A percentile compares a stretch with the other conserved stretches of the same genome.
phyloP scores from a whole-genome alignment of 768 basidiomycete genomes.

The Mycena polygramma region DNA sequence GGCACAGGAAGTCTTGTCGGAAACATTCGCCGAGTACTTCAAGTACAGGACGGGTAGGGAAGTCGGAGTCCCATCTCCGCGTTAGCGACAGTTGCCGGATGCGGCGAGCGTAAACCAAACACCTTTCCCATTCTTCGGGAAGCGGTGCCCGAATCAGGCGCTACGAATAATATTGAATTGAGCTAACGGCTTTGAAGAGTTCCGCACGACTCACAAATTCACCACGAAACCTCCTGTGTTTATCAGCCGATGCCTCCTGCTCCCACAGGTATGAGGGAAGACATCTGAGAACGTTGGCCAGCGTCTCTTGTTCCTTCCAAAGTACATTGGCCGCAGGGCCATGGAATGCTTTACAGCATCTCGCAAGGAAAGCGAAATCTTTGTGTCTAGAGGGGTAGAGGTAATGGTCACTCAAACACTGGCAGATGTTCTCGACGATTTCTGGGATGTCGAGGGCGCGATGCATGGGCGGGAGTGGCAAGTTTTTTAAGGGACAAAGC shows the following conservation, averaged over 20 bases:
- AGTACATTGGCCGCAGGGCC: slow-evolving; percentile 13
- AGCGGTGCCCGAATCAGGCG: neutral
- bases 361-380: slow-evolving; percentile 17
- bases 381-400: neutral
- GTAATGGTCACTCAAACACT: too few species aligned
- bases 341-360: slow-evolving; percentile 12
- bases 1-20: neutral
- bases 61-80: too few species aligned
- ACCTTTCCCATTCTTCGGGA: neutral
- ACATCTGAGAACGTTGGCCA: slow-evolving; percentile 8
- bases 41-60: neutral
- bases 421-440: neutral
- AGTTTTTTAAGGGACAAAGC: too few species aligned
- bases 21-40: neutral
- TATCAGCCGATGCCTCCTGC: neutral
- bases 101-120: neutral
- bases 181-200: neutral
- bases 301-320: slow-evolving; percentile 13
- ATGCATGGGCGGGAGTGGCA: neutral
- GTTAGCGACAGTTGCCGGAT: neutral
- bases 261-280: slow-evolving; percentile 18
- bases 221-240: too few species aligned
- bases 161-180: neutral
- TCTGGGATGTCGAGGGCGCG: slow-evolving; percentile 1
- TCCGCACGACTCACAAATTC: neutral